Evolutionary conservation across 1,284 basidiomycete species (phyloP).

Genomic region (Hymenochaete sp.): DNA sequence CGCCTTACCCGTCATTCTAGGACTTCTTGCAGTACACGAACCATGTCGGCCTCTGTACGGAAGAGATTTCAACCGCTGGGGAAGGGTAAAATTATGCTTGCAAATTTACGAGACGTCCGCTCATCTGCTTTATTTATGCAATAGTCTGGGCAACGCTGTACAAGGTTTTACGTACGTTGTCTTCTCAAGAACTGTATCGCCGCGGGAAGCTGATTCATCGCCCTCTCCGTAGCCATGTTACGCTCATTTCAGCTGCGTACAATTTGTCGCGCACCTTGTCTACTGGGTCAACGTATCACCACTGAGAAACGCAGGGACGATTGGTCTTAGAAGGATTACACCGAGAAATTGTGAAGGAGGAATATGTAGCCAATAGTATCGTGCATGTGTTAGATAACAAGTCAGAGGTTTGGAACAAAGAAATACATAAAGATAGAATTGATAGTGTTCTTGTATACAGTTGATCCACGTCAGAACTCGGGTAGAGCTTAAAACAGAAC

Average conservation of each 20-base stretch:
- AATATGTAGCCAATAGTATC: too few species aligned
- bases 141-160: slow-evolving; percentile 72
- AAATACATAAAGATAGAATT: too few species aligned
- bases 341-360: too few species aligned
- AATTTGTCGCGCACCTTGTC: slow-evolving; percentile 61
- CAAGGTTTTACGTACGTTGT: slow-evolving; percentile 73
- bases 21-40: slow-evolving; percentile 77
- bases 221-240: slow-evolving; percentile 51
- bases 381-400: too few species aligned
- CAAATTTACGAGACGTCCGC: background rate
- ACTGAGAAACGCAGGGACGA: too few species aligned
- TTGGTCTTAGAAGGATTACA: too few species aligned
- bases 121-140: background rate
- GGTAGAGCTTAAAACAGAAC: too few species aligned
- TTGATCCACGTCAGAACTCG: too few species aligned
- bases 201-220: background rate
- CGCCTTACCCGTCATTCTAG: slow-evolving; percentile 26
- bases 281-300: slow-evolving; percentile 14
- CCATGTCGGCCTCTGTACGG: slow-evolving; percentile 79
- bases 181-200: background rate
- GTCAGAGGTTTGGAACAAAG: too few species aligned
- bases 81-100: slow-evolving; percentile 46
- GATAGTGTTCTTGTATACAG: too few species aligned
- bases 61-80: slow-evolving; percentile 74
- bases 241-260: slow-evolving; percentile 74